These are phyloP conservation scores for Alternaria brassicicola DNA, from an alignment of 2,329 filamentous ascomycete genomes.

Conservation along the genomic window DNA sequence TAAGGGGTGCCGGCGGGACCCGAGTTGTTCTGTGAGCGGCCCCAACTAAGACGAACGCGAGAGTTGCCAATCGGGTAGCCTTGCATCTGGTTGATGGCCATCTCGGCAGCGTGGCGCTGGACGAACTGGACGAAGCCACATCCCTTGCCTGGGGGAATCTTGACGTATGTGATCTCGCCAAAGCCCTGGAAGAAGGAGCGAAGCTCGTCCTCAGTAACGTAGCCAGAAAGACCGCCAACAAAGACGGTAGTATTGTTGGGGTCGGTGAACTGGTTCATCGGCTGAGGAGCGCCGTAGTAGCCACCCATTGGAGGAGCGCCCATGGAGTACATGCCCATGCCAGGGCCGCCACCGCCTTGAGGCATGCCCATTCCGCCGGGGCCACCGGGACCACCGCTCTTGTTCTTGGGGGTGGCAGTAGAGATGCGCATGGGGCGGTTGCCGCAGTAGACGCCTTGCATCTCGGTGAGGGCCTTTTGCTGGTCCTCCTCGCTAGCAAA, in stretches of 20 bases:
- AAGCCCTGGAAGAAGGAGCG: slow-evolving; percentile 99
- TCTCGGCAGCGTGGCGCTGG: slow-evolving; percentile 96
- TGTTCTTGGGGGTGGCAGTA: slow-evolving; percentile 96
- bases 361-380: slow-evolving; percentile 60
- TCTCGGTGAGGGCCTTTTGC: slow-evolving; percentile 93
- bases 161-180: slow-evolving; percentile 99
- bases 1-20: slow-evolving; percentile 95
- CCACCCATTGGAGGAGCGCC: slow-evolving; percentile 68
- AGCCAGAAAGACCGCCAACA: slow-evolving; percentile 93
- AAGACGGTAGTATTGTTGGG: slow-evolving; percentile 99
- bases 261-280: slow-evolving; percentile 99
- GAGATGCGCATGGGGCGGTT: slow-evolving; percentile 99
- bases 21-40: slow-evolving; percentile 98
- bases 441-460: slow-evolving; percentile 99
- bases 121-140: slow-evolving; percentile 99
- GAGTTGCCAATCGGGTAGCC: slow-evolving; percentile 99
- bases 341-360: slow-evolving; percentile 49
- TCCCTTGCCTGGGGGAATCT: slow-evolving; percentile 98
- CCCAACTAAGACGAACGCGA: slow-evolving; percentile 95
- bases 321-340: slow-evolving; percentile 71
- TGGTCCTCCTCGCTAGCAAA: slow-evolving; percentile 96
- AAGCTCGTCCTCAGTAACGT: slow-evolving; percentile 99
- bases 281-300: slow-evolving; percentile 70
- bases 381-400: slow-evolving; percentile 61
- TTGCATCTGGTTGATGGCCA: slow-evolving; percentile 99